Base-by-base conservation (phyloP, 495 filamentous ascomycete species). In the Staphylotrichum longicolle region DNA sequence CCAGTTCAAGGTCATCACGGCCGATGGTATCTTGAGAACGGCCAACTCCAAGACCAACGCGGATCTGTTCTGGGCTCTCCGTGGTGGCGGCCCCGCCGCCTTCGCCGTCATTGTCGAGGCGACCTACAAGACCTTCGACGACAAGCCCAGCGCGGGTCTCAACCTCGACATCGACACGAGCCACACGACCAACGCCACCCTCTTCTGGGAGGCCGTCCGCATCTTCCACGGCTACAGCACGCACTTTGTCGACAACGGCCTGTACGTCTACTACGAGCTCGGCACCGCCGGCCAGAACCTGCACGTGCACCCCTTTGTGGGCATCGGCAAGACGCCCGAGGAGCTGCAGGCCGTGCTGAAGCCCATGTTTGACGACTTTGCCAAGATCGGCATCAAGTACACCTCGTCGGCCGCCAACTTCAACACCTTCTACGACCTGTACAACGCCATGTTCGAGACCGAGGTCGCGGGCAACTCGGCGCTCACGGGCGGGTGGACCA, bases 11-110 rank as follows among this genome's bases (percentile, higher is more conserved):
- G 82, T 88, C 48, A 78, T 88, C n/a, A 79, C 83, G 0, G 76
- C 83, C 15, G 76, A 82, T 37, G 86, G 86, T 10, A 58, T 67
- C 15, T 78, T 80, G 30, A 70, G 79, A 4, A 85, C 78, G 0
- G 83, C 82, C 8, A 81, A 78, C 41, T 65, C 78, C 10, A 63
- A 72, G 12, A 73, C 70, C 40, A 77, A 88, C 59, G 61, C 80
- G 0, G 86, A 88, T 46, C 80, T 88, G 9, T 89, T 86, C 77
- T 88, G 81, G 85, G 86, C 85, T 3, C 72, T 88, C 2, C 77
- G 76, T 42, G 86, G 85, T 12, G 85, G 85, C 11, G 85, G 84
- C 9, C 83, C 77, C 4, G 79, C 81, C 1, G 75, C 82, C 6
- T 87, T 79, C 49, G 86, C 75, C 5, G 77, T 87, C 32, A 82